A percentile compares a stretch with the other conserved stretches of the same genome.
These are phyloP conservation scores for Mortierella sp. DNA, from an alignment of 371 early-diverging fungal genomes.

Conservation along the genomic window DNA sequence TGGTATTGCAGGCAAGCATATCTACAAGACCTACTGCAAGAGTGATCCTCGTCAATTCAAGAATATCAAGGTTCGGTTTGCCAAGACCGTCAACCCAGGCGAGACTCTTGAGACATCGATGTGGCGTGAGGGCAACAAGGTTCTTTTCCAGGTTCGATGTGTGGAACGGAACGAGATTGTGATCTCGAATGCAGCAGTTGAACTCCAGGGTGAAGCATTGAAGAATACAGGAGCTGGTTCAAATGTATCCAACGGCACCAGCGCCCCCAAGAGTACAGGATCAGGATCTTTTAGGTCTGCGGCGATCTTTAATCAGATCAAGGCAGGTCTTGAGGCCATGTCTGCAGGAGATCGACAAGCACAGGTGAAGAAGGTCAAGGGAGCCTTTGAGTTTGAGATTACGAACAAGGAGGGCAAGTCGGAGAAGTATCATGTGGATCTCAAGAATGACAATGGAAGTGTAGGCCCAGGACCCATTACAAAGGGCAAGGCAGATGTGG, in stretches of 20 bases:
- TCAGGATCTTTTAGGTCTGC: slow-evolving; percentile 16
- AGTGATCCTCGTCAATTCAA: slow-evolving; percentile 77
- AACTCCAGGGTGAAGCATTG: slow-evolving; percentile 52
- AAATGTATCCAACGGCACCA: neutral
- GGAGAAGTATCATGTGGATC: slow-evolving; percentile 64
- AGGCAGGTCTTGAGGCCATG: slow-evolving; percentile 9
- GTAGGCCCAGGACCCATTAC: slow-evolving; percentile 27
- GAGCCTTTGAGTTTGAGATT: slow-evolving; percentile 76
- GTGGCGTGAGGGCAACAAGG: slow-evolving; percentile 91
- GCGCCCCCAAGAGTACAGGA: neutral
- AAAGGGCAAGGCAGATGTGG: slow-evolving; percentile 54
- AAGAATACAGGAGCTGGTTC: neutral
- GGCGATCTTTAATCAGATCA: slow-evolving; percentile 16
- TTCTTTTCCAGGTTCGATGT: slow-evolving; percentile 92
- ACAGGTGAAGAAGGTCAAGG: slow-evolving; percentile 54
- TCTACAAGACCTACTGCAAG: slow-evolving; percentile 79
- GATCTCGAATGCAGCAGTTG: slow-evolving; percentile 76
- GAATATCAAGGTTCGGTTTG: slow-evolving; percentile 92
- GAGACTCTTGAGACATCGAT: slow-evolving; percentile 96
- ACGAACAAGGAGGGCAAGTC: slow-evolving; percentile 57
- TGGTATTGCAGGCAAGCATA: slow-evolving; percentile 91
- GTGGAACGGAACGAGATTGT: slow-evolving; percentile 90
- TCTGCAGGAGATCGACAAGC: slow-evolving; percentile 1
- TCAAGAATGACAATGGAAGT: slow-evolving; percentile 65
- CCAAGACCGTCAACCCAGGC: slow-evolving; percentile 94